Percentiles rank a stretch among this genome's conserved stretches.
phyloP scores from a whole-genome alignment of 2,329 filamentous ascomycete genomes.

The Sporothrix brasiliensis region DNA sequence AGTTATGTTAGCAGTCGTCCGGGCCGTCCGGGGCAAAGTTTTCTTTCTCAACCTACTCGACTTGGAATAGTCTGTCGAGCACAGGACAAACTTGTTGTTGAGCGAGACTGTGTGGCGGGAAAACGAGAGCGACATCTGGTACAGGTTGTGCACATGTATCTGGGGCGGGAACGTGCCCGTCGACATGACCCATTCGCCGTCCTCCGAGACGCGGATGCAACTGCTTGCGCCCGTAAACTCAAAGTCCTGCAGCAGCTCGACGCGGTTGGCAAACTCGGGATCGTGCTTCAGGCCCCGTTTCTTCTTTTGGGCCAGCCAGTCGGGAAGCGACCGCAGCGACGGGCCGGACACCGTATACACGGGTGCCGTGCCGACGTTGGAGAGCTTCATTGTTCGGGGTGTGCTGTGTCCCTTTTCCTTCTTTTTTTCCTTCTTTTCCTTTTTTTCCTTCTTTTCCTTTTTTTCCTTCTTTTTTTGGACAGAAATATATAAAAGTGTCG shows the following conservation, averaged over 20 bases:
- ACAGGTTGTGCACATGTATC: slow-evolving; percentile 93
- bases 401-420: too few species aligned
- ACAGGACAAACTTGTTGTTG: slow-evolving; percentile 86
- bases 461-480: neutral
- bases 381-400: slow-evolving; percentile 36
- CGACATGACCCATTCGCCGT: slow-evolving; percentile 97
- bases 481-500: neutral
- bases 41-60: slow-evolving; percentile 53
- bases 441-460: too few species aligned
- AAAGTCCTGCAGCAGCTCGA: slow-evolving; percentile 96
- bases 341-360: slow-evolving; percentile 89
- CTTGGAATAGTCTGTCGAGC: slow-evolving; percentile 91
- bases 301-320: slow-evolving; percentile 89
- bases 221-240: slow-evolving; percentile 84
- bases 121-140: slow-evolving; percentile 91
- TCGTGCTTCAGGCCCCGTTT: slow-evolving; percentile 93
- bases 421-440: too few species aligned
- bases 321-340: slow-evolving; percentile 82
- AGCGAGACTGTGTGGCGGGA: slow-evolving; percentile 87
- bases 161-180: slow-evolving; percentile 75
- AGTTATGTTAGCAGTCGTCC: neutral
- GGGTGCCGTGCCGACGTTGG: slow-evolving; percentile 37
- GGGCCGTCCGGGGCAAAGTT: neutral
- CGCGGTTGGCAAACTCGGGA: slow-evolving; percentile 86
- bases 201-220: slow-evolving; percentile 86